Percentiles rank a stretch among this genome's conserved stretches.
phyloP scores from a whole-genome alignment of 306 rosid genomes.

The Senna tora region DNA sequence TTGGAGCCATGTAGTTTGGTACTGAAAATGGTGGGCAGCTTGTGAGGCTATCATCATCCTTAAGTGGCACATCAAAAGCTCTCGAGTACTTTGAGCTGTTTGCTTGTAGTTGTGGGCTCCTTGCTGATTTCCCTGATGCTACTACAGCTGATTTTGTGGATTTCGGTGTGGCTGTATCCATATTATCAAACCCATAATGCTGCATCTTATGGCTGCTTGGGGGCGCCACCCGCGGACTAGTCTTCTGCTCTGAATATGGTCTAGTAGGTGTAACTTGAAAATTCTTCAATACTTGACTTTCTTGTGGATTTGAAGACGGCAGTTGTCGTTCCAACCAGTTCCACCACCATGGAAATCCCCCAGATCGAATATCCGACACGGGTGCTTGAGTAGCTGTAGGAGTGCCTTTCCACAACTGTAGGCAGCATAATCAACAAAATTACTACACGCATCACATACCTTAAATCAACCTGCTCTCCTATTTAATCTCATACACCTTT shows the following conservation, averaged over 20 bases:
- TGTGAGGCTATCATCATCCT: constrained; percentile 83
- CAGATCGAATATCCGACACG: constrained; percentile 53
- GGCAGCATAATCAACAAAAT: constrained; percentile 34
- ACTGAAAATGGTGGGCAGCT: constrained; percentile 97
- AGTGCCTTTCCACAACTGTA: constrained; percentile 79
- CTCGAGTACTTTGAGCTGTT: constrained; percentile 52
- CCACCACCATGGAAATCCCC: constrained; percentile 97
- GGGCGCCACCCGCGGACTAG: constrained; percentile 65
- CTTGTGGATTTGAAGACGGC: constrained; percentile 58
- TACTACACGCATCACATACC: neutral
- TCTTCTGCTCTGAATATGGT: constrained; percentile 67
- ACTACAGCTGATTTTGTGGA: constrained; percentile 72
- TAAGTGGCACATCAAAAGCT: constrained; percentile 60
- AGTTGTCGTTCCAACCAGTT: constrained; percentile 92
- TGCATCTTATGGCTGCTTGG: constrained; percentile 57
- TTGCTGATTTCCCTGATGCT: constrained; percentile 44
- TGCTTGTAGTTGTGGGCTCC: constrained; percentile 67
- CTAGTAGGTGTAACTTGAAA: constrained; percentile 80
- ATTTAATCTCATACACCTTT: constrained; percentile 6
- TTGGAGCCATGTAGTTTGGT: constrained; percentile 88
- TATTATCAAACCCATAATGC: constrained; percentile 56
- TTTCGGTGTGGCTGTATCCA: constrained; percentile 79
- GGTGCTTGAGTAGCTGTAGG: constrained; percentile 76
- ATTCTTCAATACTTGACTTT: constrained; percentile 59
- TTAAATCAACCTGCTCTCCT: constrained; percentile 3